A percentile compares a stretch with the other conserved stretches of the same genome.
phyloP scores from a whole-genome alignment of 352 stramenopile genomes.

The Phytophthora vignae region DNA sequence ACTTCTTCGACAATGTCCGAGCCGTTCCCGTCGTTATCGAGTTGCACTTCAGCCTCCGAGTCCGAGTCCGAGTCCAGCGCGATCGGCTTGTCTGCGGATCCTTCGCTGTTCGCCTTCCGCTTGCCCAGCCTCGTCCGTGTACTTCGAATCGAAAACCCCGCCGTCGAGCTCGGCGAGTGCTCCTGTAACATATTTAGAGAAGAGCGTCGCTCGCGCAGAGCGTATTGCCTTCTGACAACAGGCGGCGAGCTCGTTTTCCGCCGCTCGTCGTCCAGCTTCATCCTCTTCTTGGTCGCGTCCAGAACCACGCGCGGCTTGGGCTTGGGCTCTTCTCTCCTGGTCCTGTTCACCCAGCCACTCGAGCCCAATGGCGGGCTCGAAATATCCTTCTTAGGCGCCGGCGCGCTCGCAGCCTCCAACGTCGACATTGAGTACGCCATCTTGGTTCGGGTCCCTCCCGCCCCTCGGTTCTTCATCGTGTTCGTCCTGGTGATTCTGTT shows the following conservation, averaged over 20 bases:
- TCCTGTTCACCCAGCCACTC: slow-evolving; percentile 34
- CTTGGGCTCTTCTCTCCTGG: neutral
- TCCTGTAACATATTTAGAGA: neutral
- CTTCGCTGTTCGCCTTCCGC: slow-evolving; percentile 36
- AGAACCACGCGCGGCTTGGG: slow-evolving; percentile 10
- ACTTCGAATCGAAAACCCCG: slow-evolving; percentile 7
- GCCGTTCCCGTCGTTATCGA: slow-evolving; percentile 5
- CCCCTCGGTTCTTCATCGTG: slow-evolving; percentile 33
- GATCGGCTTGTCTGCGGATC: slow-evolving; percentile 57
- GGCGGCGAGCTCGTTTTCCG: neutral
- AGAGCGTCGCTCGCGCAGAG: slow-evolving; percentile 22
- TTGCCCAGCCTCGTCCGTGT: slow-evolving; percentile 20
- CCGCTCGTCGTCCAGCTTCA: slow-evolving; percentile 8
- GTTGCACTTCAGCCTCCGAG: slow-evolving; percentile 25
- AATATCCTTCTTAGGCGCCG: slow-evolving; percentile 11
- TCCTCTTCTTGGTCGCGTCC: slow-evolving; percentile 10
- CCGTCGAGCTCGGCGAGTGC: neutral
- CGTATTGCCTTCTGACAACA: slow-evolving; percentile 12
- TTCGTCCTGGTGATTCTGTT: slow-evolving; percentile 30
- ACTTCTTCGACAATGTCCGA: slow-evolving; percentile 15
- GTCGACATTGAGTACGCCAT: slow-evolving; percentile 17
- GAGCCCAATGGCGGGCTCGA: slow-evolving; percentile 9
- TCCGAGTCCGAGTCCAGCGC: slow-evolving; percentile 60
- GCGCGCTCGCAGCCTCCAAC: slow-evolving; percentile 41
- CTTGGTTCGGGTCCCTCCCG: neutral